Evolutionary conservation across 2,329 filamentous ascomycete genomes (phyloP), one percentile per base, ranked within the genome.

Genomic region (Chrysoporthe austroafricana): DNA sequence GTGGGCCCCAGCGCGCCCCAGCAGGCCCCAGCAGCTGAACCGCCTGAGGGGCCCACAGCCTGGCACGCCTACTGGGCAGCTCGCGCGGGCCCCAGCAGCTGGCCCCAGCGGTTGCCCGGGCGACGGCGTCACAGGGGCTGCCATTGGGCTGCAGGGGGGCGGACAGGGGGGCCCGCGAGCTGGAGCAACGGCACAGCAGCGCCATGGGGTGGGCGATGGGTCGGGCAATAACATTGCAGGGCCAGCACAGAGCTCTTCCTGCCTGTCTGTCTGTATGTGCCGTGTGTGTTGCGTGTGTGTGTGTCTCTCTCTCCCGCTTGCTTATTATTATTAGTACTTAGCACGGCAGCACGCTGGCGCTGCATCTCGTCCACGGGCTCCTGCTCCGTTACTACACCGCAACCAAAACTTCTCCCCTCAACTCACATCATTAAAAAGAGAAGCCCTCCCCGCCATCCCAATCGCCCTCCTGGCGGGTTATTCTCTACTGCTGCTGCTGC

Each of bases 161-260:
- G 39, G 21, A 14, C 11, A 13, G 21, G 59, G 42, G 42, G 39
- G 21, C 32, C 34, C 36, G 42, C 34, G 42, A 44, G 32, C 58
- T 48, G 58, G 58, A 46, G 21, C 58, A 16, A 44, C 39, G 42
- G 59, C 36, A 46, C 43, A 61, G 42, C 43, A 61, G 59, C n/a
- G 36, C 36, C 39, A 60, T 39, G 57, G 39, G 9, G 5, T 39
- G 36, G 26, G 26, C 26, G 26, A 21, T 59, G 57, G 36, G 57
- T 3, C 57, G 42, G 57, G 39, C 57, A 60, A 60, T 60, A 60
- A 60, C 39, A 60, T 60, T 39, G 39, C 16, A 7, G 34, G n/a
- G 57, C 39, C 57, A 60, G 57, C 57, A 60, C 57, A 60, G 57
- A 60, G 57, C 57, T 60, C 21, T 34, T 44, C 39, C 9, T 44